Percentiles rank a stretch among this genome's conserved stretches.
Evolutionary conservation across 2,329 filamentous ascomycete genomes (phyloP).

Genomic region (Scytalidium lignicola): DNA sequence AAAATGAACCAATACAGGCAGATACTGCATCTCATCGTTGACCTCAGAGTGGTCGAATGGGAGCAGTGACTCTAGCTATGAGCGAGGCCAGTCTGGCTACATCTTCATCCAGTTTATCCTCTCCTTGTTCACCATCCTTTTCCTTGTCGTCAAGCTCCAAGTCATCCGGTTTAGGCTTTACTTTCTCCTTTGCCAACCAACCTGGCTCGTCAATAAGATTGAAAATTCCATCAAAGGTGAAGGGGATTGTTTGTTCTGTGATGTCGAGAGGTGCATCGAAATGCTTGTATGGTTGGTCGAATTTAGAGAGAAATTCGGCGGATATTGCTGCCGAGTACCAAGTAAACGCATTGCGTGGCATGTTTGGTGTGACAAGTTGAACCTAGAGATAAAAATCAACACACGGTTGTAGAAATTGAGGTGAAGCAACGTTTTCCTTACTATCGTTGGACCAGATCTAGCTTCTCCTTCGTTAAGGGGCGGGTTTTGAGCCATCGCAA

Average conservation of each 20-base stretch:
- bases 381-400: background rate
- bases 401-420: too few relatives aligned
- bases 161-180: background rate
- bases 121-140: background rate
- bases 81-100: too few relatives aligned
- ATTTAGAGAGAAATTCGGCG: background rate
- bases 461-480: background rate
- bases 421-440: background rate
- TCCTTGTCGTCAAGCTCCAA: background rate
- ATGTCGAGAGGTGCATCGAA: background rate
- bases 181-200: background rate
- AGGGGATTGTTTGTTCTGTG: background rate
- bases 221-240: background rate
- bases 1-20: too few relatives aligned
- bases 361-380: background rate
- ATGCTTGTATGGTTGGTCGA: background rate
- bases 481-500: background rate
- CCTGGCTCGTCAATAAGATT: background rate
- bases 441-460: background rate
- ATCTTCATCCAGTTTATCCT: too few relatives aligned
- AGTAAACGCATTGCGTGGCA: background rate
- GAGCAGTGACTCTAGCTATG: too few relatives aligned
- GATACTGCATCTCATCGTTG: too few relatives aligned
- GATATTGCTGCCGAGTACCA: background rate
- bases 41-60: too few relatives aligned